Evolutionary conservation across 2,329 filamentous ascomycete species (phyloP).

Genomic region (Plectosphaerella cucumerina): DNA sequence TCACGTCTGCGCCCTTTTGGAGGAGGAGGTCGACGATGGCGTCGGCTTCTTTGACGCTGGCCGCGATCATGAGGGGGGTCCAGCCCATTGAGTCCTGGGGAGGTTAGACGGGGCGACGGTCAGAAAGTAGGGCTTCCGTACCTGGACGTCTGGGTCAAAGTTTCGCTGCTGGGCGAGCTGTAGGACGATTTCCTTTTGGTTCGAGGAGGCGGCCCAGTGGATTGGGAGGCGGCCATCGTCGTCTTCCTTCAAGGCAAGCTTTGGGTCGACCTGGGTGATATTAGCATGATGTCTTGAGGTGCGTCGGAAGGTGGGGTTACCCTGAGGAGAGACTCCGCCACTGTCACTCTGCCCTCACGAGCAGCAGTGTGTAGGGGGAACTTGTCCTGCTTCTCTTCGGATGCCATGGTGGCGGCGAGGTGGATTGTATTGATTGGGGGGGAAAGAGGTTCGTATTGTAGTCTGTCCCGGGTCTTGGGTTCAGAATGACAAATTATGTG

Average conservation of each 20-base stretch:
- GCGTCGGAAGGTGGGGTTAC: slow-evolving; percentile 4
- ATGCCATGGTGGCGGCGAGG: background rate
- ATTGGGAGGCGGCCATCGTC: slow-evolving; percentile 86
- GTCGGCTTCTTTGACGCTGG: slow-evolving; percentile 69
- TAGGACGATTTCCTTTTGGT: slow-evolving; percentile 69
- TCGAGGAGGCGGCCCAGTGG: slow-evolving; percentile 91
- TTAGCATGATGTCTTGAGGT: background rate
- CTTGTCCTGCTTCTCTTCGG: slow-evolving; percentile 43
- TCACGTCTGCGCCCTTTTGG: slow-evolving; percentile 65
- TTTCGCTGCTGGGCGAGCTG: slow-evolving; percentile 64
- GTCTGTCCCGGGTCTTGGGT: too few relatives aligned
- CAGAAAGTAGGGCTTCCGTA: slow-evolving; percentile 25
- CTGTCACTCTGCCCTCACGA: slow-evolving; percentile 75
- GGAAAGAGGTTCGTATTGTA: too few relatives aligned
- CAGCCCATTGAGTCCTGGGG: slow-evolving; percentile 70
- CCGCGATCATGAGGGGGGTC: slow-evolving; percentile 81
- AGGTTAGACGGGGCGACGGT: background rate
- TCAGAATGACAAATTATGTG: too few relatives aligned
- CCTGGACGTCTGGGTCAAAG: slow-evolving; percentile 82
- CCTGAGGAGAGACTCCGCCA: slow-evolving; percentile 60
- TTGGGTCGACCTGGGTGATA: slow-evolving; percentile 66
- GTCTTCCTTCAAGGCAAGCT: slow-evolving; percentile 68
- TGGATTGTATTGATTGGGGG: too few relatives aligned
- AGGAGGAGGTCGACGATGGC: slow-evolving; percentile 65
- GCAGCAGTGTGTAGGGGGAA: slow-evolving; percentile 86